These are phyloP conservation scores for Aspergillus arachidicola DNA, from an alignment of 2,329 filamentous ascomycete genomes.

Conservation along the genomic window DNA sequence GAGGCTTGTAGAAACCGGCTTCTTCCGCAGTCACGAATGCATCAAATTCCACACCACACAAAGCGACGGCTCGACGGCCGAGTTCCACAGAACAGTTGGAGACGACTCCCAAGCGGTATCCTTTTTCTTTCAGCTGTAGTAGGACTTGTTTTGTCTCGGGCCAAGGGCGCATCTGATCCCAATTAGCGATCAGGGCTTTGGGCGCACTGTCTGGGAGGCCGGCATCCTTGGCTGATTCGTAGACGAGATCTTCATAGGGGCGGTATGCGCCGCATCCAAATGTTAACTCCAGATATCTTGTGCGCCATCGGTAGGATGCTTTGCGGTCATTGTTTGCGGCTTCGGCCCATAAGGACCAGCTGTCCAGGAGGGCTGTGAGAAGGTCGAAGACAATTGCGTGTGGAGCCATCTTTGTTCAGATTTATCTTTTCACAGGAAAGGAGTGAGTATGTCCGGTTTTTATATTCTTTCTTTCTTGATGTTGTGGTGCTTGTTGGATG, in stretches of 20 bases:
- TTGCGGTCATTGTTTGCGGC: neutral
- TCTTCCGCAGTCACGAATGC: slow-evolving; percentile 9
- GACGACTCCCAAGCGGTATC: slow-evolving; percentile 3
- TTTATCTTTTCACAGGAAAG: neutral
- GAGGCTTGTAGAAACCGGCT: slow-evolving; percentile 7
- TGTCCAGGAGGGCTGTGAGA: slow-evolving; percentile 9
- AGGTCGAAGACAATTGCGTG: slow-evolving; percentile 5
- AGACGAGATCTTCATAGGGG: slow-evolving; percentile 7
- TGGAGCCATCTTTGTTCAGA: neutral
- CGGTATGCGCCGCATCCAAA: slow-evolving; percentile 6
- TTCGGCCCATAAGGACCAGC: slow-evolving; percentile 5
- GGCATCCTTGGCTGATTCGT: slow-evolving; percentile 1
- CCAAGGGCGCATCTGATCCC: slow-evolving; percentile 8
- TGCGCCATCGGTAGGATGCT: neutral
- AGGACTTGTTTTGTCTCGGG: neutral
- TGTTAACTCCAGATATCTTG: slow-evolving; percentile 2
- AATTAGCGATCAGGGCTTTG: neutral
- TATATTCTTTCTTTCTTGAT: neutral
- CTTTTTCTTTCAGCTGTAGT: neutral
- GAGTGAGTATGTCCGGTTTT: too few species aligned
- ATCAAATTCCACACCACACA: slow-evolving; percentile 5
- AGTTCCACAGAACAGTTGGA: slow-evolving; percentile 4
- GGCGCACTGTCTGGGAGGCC: neutral
- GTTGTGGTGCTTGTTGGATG: neutral
- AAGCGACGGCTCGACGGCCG: neutral